Evolutionary conservation across 1,284 basidiomycete genomes (phyloP).

Genomic region (Cutaneotrichosporon sp.): DNA sequence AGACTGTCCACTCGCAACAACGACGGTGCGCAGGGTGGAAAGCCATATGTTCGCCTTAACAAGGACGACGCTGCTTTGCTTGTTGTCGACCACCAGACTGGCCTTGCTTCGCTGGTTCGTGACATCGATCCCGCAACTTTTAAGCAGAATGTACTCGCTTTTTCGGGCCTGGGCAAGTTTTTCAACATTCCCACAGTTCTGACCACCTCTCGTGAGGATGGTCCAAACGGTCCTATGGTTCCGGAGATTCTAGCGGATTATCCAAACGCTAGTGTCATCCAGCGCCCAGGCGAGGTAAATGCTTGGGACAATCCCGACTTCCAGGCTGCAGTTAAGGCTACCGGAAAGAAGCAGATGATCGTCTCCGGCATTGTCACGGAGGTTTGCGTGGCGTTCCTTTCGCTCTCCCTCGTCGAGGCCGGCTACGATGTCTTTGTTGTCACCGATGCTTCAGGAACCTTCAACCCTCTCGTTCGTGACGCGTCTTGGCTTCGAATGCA

Average conservation of each 20-base stretch:
- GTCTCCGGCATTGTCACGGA: constrained; percentile 14
- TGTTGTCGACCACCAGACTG: constrained; percentile 14
- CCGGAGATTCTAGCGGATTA: constrained; percentile 6
- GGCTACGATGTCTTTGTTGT: constrained; percentile 16
- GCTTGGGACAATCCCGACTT: constrained; percentile 18
- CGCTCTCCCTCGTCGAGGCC: constrained; percentile 7
- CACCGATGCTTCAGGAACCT: constrained; percentile 13
- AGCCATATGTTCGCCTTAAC: constrained; percentile 11
- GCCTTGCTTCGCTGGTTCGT: constrained; percentile 9
- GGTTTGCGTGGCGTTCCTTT: constrained; percentile 13
- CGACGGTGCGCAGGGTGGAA: not conserved
- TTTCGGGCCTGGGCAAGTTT: constrained; percentile 9
- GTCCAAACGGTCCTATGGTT: constrained; percentile 15
- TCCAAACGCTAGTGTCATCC: constrained; percentile 2
- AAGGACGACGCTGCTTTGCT: constrained; percentile 12
- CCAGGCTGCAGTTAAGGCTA: constrained; percentile 9
- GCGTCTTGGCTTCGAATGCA: constrained; percentile 12
- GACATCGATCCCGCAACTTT: constrained; percentile 14
- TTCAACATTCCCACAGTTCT: constrained; percentile 9
- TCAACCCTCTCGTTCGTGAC: constrained; percentile 10
- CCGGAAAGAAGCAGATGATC: constrained; percentile 13
- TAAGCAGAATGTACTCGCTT: constrained; percentile 8
- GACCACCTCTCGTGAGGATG: constrained; percentile 11
- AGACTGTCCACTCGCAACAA: too few relatives aligned
- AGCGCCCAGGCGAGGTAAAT: constrained; percentile 14